Percentiles rank a stretch among this genome's conserved stretches.
These are phyloP conservation scores for Fusarium falciforme DNA, from an alignment of 2,329 filamentous ascomycete genomes.

Conservation along the genomic window DNA sequence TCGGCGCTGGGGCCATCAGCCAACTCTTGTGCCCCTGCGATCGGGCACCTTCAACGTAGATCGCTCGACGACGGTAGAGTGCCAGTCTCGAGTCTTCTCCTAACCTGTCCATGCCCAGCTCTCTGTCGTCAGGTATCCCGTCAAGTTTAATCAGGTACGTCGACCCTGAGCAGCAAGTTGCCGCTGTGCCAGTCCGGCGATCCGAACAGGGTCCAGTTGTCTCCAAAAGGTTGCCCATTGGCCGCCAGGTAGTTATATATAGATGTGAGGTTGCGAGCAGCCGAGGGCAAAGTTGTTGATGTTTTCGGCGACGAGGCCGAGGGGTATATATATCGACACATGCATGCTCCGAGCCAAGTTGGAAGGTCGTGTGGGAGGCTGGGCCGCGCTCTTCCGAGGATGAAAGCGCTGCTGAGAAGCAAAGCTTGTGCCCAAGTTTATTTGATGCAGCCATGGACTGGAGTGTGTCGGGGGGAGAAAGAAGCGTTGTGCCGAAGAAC, in stretches of 20 bases:
- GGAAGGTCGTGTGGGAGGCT: not conserved
- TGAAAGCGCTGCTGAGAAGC: not conserved
- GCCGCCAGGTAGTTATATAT: not conserved
- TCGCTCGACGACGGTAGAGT: not conserved
- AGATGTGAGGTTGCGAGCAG: not conserved
- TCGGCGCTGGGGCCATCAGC: not conserved
- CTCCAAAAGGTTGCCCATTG: not conserved
- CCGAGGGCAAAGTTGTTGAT: not conserved
- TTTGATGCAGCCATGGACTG: not conserved
- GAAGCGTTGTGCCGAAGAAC: not conserved
- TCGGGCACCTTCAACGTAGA: not conserved
- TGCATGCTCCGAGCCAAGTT: not conserved
- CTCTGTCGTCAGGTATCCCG: not conserved
- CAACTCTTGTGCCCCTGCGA: not conserved
- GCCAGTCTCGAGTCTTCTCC: not conserved
- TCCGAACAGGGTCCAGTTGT: not conserved
- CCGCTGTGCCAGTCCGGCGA: not conserved
- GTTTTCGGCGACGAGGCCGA: not conserved
- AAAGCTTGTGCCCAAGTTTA: not conserved
- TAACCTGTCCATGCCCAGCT: not conserved
- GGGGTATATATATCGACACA: not conserved
- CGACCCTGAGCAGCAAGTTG: not conserved
- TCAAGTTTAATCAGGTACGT: not conserved
- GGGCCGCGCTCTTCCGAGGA: not conserved
- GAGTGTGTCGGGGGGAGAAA: too few relatives aligned